Evolutionary conservation across 805 yeast genomes (phyloP), one percentile per base, ranked within the genome.

Genomic region (Wickerhamomyces bisporus): DNA sequence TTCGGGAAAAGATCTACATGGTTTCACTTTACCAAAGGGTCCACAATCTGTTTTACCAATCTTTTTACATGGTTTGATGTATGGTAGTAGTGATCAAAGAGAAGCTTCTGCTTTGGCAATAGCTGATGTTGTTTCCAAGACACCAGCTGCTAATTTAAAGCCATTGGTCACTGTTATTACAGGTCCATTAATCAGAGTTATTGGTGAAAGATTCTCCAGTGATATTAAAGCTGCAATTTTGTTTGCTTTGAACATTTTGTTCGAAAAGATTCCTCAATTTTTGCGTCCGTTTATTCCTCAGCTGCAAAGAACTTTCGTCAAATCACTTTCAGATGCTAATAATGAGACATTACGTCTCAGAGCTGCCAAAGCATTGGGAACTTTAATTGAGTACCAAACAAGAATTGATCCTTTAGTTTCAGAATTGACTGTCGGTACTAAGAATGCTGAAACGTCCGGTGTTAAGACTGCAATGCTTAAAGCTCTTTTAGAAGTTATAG

Each of bases 131-230:
- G 84, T 89, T 32, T 83, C 81, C 33, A 79, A 87, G 52, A 86
- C 98, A 0, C 93, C 93, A 16, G 80, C 93, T n/a, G 70, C 75
- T 10, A 78, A 74, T 42, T 75, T 93, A 62, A 85, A 80, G 60
- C 86, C 96, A 25, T 86, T 81, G 62, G 96, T 94, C 17, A 91
- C 98, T 8, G 79, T 79, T 20, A 86, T 94, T 46, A 89, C 96
- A 20, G 99, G 99, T 65, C 98, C 98, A 28, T 73, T 93, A 56
- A 93, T 93, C 64, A 87, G 99, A 71, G 95, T 91, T 40, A 86
- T 91, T 56, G 98, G 99, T 55, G 99, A 93, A 62, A 79, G 96
- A 61, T 91, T 86, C 48, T 75, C 81, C 14, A 74, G 95, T 44
- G 96, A 88, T 49, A 86, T 93, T 50, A 93, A 93, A 70, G 81